Conservation (phyloP, 1,139 yeast species). For the Nakaseomyces kungkrabaensis region DNA sequence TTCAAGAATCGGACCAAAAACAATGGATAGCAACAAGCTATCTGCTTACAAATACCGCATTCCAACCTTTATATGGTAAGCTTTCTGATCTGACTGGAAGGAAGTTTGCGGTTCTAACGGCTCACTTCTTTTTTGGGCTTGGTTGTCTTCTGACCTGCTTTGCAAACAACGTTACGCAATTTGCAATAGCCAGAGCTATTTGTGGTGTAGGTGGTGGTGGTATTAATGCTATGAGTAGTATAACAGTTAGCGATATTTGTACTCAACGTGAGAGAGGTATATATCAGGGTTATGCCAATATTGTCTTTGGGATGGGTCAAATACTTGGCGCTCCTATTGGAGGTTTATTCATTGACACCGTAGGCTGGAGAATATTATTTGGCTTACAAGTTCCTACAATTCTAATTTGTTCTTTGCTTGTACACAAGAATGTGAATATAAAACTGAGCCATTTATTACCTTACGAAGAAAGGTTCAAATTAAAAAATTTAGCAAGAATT, state of each 20-base stretch:
- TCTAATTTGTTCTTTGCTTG: slow-evolving; percentile 32
- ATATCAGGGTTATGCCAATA: slow-evolving; percentile 48
- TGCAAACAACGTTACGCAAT: slow-evolving; percentile 34
- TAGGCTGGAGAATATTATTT: slow-evolving; percentile 73
- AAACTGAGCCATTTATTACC: slow-evolving; percentile 30
- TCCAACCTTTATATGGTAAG: slow-evolving; percentile 59
- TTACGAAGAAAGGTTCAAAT: slow-evolving; percentile 28
- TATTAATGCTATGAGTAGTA: slow-evolving; percentile 37
- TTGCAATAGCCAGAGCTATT: slow-evolving; percentile 39
- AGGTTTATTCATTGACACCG: slow-evolving; percentile 57
- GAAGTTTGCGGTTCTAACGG: slow-evolving; percentile 34
- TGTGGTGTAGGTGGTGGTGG: slow-evolving; percentile 49
- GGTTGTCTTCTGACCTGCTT: slow-evolving; percentile 37
- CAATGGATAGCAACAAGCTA: slow-evolving; percentile 63
- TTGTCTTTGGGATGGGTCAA: slow-evolving; percentile 57
- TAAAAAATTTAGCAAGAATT: slow-evolving; percentile 46
- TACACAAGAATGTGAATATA: slow-evolving; percentile 24
- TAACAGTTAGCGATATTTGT: slow-evolving; percentile 41
- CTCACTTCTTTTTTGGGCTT: slow-evolving; percentile 38
- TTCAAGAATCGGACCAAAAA: slow-evolving; percentile 44
- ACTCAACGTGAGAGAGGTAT: slow-evolving; percentile 40
- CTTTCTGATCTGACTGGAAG: slow-evolving; percentile 47
- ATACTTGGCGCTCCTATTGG: slow-evolving; percentile 66
- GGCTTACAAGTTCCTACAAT: slow-evolving; percentile 57
- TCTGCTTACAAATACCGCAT: slow-evolving; percentile 51